Conservation (phyloP, 495 filamentous ascomycete species). For the Patellaria atrata region DNA sequence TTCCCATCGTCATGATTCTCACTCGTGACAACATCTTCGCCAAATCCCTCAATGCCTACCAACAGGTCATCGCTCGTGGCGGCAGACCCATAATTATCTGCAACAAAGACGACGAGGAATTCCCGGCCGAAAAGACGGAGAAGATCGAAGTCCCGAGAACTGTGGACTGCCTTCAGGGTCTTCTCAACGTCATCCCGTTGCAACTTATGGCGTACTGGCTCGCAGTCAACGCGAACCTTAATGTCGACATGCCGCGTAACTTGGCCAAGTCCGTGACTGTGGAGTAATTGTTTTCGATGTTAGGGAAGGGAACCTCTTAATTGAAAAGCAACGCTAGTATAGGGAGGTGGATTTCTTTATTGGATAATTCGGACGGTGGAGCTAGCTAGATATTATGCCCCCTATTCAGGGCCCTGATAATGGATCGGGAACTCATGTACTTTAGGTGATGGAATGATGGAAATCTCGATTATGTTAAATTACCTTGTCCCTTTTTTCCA, state of each 20-base stretch:
- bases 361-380: background rate
- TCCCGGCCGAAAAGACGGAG: constrained; percentile 70
- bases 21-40: constrained; percentile 90
- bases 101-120: constrained; percentile 81
- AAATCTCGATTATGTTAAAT: too few species aligned
- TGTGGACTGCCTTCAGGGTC: constrained; percentile 86
- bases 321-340: background rate
- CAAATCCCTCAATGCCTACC: constrained; percentile 96
- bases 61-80: constrained; percentile 90
- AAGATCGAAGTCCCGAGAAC: constrained; percentile 96
- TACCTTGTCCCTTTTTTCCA: too few species aligned
- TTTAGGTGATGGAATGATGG: too few species aligned
- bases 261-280: constrained; percentile 98
- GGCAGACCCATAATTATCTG: constrained; percentile 97
- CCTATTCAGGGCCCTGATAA: too few species aligned
- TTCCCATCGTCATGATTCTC: constrained; percentile 98
- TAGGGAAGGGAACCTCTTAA: background rate
- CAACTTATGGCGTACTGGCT: constrained; percentile 98
- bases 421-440: too few species aligned
- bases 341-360: background rate
- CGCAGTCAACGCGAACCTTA: constrained; percentile 85
- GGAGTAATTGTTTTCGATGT: too few species aligned
- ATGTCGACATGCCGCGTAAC: constrained; percentile 96
- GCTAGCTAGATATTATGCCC: too few species aligned
- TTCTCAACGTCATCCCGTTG: constrained; percentile 93